A percentile compares a stretch with the other conserved stretches of the same genome.
phyloP scores from a whole-genome alignment of 108 stramenopile species.

The Cyclotella baltica region DNA sequence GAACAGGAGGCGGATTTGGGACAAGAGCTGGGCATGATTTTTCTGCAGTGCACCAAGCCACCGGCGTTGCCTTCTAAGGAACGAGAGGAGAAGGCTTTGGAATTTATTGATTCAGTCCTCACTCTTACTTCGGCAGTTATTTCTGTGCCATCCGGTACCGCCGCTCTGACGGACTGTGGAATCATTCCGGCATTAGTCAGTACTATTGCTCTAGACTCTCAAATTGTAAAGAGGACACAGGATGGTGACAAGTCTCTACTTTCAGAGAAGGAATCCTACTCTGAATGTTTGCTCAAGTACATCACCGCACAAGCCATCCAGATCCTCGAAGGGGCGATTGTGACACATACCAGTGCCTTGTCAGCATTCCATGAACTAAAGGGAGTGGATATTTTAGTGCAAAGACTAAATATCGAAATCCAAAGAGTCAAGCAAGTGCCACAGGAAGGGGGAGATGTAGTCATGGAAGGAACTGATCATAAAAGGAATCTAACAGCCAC shows the following conservation, averaged over 20 bases:
- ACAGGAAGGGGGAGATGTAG: constrained; percentile 19
- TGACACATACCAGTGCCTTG: constrained; percentile 84
- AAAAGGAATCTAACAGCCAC: constrained; percentile 54
- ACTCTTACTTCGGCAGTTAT: constrained; percentile 87
- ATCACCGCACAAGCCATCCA: constrained; percentile 90
- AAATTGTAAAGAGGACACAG: constrained; percentile 29
- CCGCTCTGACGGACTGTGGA: constrained; percentile 92
- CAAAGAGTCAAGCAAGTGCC: constrained; percentile 31
- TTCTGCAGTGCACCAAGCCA: constrained; percentile 80
- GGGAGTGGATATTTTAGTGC: constrained; percentile 81
- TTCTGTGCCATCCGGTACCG: constrained; percentile 81
- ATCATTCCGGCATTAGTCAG: constrained; percentile 90
- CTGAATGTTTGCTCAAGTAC: constrained; percentile 62
- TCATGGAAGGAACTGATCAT: not conserved
- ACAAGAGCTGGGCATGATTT: constrained; percentile 85
- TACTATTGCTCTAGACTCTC: constrained; percentile 75
- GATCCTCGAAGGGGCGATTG: constrained; percentile 90
- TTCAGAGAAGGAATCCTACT: constrained; percentile 41
- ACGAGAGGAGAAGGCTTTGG: constrained; percentile 69
- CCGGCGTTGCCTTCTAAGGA: constrained; percentile 54
- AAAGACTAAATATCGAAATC: constrained; percentile 68
- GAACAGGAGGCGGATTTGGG: constrained; percentile 54
- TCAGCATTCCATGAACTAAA: constrained; percentile 89
- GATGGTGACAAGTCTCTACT: constrained; percentile 7
- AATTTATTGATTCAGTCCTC: constrained; percentile 87